These are phyloP conservation scores for Ogataea ganodermae DNA, from an alignment of 805 yeast genomes.

Conservation along the genomic window DNA sequence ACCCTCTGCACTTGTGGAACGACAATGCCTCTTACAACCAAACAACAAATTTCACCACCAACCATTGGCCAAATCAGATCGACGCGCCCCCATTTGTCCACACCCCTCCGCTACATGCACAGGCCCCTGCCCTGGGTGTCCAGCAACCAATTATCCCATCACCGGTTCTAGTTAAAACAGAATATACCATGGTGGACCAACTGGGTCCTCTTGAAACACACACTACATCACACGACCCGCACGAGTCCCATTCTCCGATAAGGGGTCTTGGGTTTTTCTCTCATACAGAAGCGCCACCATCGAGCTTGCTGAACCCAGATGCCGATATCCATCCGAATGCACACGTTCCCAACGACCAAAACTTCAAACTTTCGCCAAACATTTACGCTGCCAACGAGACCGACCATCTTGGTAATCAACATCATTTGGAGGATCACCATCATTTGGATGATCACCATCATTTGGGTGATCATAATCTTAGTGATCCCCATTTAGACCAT, in stretches of 20 bases:
- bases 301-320: neutral
- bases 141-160: neutral
- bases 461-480: neutral
- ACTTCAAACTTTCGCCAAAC: neutral
- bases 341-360: neutral
- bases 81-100: neutral
- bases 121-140: neutral
- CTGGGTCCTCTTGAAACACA: neutral
- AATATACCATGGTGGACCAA: neutral
- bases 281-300: neutral
- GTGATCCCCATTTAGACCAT: neutral
- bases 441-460: neutral
- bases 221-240: neutral
- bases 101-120: neutral
- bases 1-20: neutral
- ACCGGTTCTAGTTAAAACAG: neutral
- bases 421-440: neutral
- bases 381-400: neutral
- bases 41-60: neutral
- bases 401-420: neutral
- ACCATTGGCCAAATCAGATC: neutral
- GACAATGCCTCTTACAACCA: neutral
- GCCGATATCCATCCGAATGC: neutral
- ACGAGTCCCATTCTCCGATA: conserved; percentile 1
- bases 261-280: neutral